phyloP scores from a whole-genome alignment of 345 rosid genomes.

The Aquilaria malaccensis region DNA sequence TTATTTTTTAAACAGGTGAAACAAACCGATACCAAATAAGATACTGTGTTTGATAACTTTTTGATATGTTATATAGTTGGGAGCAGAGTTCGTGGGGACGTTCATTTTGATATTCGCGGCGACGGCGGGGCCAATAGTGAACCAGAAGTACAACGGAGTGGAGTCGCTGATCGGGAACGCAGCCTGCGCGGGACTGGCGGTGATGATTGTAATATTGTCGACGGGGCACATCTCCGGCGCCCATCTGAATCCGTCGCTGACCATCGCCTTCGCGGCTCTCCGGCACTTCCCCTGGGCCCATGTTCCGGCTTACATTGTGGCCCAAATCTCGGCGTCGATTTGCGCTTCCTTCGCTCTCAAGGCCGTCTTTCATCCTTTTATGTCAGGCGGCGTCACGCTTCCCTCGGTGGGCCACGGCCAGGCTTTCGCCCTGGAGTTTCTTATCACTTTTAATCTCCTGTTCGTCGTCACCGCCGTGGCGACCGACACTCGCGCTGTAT shows the following conservation, averaged over 20 bases:
- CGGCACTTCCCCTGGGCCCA: constrained; percentile 95
- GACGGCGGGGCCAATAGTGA: constrained; percentile 88
- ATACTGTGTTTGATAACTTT: neutral
- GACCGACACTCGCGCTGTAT: constrained; percentile 95
- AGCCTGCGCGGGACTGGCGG: constrained; percentile 85
- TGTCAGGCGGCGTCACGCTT: constrained; percentile 94
- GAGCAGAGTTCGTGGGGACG: constrained; percentile 97
- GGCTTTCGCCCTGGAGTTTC: constrained; percentile 92
- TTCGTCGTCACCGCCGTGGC: constrained; percentile 98
- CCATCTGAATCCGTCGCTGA: constrained; percentile 87
- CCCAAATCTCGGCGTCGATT: constrained; percentile 84
- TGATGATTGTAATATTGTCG: constrained; percentile 84
- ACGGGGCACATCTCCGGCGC: constrained; percentile 98
- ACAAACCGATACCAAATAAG: neutral
- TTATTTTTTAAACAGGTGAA: neutral
- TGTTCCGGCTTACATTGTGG: constrained; percentile 83
- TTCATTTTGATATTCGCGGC: constrained; percentile 91
- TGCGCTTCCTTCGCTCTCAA: constrained; percentile 94
- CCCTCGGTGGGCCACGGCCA: constrained; percentile 73
- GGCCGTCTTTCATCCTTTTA: constrained; percentile 71
- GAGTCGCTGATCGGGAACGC: constrained; percentile 91
- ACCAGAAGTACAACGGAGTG: constrained; percentile 66
- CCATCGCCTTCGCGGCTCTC: constrained; percentile 79
- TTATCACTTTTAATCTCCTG: constrained; percentile 84
- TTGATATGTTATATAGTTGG: constrained; percentile 38